Evolutionary conservation across 1,284 basidiomycete species (phyloP), one percentile per base, ranked within the genome.

Genomic region (Meripilus lineatus): DNA sequence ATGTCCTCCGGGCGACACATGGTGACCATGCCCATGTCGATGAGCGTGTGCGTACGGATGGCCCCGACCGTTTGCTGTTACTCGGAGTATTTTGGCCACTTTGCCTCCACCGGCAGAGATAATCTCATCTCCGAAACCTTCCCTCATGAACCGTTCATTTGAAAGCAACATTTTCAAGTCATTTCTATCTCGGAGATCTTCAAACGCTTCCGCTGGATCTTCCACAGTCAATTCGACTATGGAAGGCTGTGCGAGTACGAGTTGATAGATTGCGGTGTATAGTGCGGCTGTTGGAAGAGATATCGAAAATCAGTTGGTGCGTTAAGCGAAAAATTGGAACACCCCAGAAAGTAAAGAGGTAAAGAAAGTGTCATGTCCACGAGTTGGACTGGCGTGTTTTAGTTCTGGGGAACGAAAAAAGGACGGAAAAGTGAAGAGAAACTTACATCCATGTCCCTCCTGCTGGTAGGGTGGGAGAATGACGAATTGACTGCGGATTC

Each of bases 151-250:
- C 36, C 66, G 67, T 47, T 75, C 67, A 50, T 84, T 67, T 1
- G 68, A 63, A 17, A 90, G 70, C n/a, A 98, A 72, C 73, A 89
- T 86, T 48, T 78, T 72, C 21, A 99, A 74, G 63, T 99, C 96
- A 57, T 89, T 89, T 39, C 89, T 83, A 66, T 99, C 96, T 26
- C 95, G 78, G 43, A 99, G 73, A 58, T 96, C 92, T 61, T 96
- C 93, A 58, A 96, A 95, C 7, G 89, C 87, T 65, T 99, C 95
- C 0, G 92, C 92, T 0, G 95, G 95, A 62, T 99, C 95, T 69
- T 99, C 95, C 17, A 99, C 89, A 0, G 93, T 97, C 42, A 99
- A 70, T 64, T 99, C 95, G 8, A 85, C 81, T 25, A 97, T 81
- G 34, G 77, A 69, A 0, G 81, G 68, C 32, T 81, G 75, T 5